A percentile compares a stretch with the other conserved stretches of the same genome.
These are phyloP conservation scores for Penicillium parvum DNA, from an alignment of 495 filamentous ascomycete species.

Conservation along the genomic window DNA sequence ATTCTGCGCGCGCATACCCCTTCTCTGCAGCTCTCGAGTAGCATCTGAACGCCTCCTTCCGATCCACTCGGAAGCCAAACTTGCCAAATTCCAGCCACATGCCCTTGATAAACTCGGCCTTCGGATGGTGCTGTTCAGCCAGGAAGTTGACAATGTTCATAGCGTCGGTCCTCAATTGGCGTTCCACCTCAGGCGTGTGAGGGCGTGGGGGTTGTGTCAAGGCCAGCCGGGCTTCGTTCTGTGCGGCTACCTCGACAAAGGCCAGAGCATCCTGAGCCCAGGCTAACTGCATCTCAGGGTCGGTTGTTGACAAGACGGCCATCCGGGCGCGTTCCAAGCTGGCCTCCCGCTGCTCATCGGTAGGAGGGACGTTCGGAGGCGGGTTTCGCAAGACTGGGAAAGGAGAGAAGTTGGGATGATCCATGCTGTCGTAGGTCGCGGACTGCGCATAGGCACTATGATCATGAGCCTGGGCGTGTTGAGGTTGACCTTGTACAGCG, in stretches of 20 bases:
- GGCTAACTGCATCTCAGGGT: constrained; percentile 91
- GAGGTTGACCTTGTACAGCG: constrained; percentile 31
- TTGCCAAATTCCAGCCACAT: constrained; percentile 99
- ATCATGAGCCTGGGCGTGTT: constrained; percentile 29
- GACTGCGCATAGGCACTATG: constrained; percentile 39
- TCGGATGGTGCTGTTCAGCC: constrained; percentile 86
- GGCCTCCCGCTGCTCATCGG: constrained; percentile 88
- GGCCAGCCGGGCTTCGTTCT: constrained; percentile 59
- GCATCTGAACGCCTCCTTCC: constrained; percentile 84
- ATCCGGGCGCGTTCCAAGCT: constrained; percentile 77
- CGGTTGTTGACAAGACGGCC: constrained; percentile 85
- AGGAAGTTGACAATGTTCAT: constrained; percentile 88
- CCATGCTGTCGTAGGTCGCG: constrained; percentile 44
- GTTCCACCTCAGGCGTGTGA: constrained; percentile 78
- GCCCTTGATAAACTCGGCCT: constrained; percentile 88
- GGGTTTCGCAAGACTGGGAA: constrained; percentile 81
- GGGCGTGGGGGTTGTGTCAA: constrained; percentile 62
- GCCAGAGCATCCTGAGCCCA: constrained; percentile 92
- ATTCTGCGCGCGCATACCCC: constrained; percentile 91
- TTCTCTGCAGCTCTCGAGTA: constrained; percentile 83
- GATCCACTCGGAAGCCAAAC: constrained; percentile 82
- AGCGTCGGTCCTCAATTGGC: constrained; percentile 80
- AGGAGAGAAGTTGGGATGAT: constrained; percentile 79
- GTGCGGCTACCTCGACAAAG: constrained; percentile 80
- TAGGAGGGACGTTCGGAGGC: constrained; percentile 86